Evolutionary conservation across 768 basidiomycete genomes (phyloP).

Genomic region (Exsudoporus frostii): DNA sequence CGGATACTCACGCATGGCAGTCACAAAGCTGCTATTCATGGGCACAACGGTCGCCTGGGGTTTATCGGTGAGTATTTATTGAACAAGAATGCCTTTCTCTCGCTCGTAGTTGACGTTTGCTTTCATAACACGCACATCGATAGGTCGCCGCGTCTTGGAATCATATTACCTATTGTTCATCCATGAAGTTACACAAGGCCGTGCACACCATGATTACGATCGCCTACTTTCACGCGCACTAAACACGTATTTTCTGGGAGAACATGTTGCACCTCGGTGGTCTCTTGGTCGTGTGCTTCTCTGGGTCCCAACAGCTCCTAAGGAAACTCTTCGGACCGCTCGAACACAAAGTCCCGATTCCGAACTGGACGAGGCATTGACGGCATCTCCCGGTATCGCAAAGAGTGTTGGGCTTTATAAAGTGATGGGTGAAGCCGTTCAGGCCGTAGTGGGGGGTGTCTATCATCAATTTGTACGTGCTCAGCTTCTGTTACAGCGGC

Average conservation of each 20-base stretch:
- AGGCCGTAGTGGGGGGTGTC: constrained; percentile 72
- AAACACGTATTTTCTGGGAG: constrained; percentile 69
- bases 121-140: background rate
- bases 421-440: constrained; percentile 72
- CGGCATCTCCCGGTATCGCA: constrained; percentile 35
- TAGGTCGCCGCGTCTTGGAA: constrained; percentile 76
- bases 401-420: constrained; percentile 68
- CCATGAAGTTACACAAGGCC: constrained; percentile 48
- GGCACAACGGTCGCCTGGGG: constrained; percentile 68
- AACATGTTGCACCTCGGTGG: constrained; percentile 75
- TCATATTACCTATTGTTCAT: constrained; percentile 74
- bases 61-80: constrained; percentile 56
- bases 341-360: constrained; percentile 17
- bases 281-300: constrained; percentile 66
- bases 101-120: background rate
- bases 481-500: constrained; percentile 22
- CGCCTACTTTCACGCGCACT: constrained; percentile 53
- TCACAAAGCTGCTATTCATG: constrained; percentile 59
- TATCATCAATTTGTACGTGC: constrained; percentile 75
- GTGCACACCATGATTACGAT: constrained; percentile 54
- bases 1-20: constrained; percentile 78
- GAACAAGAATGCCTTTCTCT: background rate
- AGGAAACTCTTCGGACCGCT: constrained; percentile 30
- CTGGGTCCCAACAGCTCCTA: constrained; percentile 62
- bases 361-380: constrained; percentile 29